phyloP scores from a whole-genome alignment of 2,329 filamentous ascomycete species.

The Colletotrichum endophyticum region DNA sequence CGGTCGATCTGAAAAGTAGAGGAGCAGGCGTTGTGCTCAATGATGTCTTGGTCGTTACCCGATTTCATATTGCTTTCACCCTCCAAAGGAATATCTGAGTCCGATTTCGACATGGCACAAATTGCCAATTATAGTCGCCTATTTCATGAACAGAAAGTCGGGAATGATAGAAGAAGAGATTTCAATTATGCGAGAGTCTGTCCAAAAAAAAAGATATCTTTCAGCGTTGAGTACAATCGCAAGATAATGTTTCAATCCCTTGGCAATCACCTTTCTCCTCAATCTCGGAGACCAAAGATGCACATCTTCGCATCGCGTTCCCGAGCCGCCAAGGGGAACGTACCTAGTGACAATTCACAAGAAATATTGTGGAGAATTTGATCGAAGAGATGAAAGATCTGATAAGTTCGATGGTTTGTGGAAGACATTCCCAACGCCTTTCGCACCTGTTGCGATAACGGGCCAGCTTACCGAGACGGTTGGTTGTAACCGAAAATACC shows the following conservation, averaged over 20 bases:
- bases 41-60: fast-evolving
- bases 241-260: not conserved
- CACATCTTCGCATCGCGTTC: not conserved
- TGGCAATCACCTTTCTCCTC: not conserved
- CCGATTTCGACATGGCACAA: not conserved
- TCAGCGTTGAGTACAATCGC: not conserved
- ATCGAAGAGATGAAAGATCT: not conserved
- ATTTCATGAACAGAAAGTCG: not conserved
- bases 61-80: not conserved
- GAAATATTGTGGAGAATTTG: not conserved
- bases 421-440: not conserved
- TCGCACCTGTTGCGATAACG: not conserved
- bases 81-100: not conserved
- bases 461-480: not conserved
- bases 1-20: not conserved
- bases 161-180: fast-evolving
- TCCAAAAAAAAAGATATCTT: fast-evolving
- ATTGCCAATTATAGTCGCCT: fast-evolving
- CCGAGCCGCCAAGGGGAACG: not conserved
- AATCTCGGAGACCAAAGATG: not conserved
- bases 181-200: not conserved
- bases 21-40: not conserved
- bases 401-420: not conserved
- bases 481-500: not conserved
- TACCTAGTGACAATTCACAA: not conserved